Percentiles rank a stretch among this genome's conserved stretches.
Evolutionary conservation across 768 basidiomycete genomes (phyloP).

Genomic region (Collybia nuda): DNA sequence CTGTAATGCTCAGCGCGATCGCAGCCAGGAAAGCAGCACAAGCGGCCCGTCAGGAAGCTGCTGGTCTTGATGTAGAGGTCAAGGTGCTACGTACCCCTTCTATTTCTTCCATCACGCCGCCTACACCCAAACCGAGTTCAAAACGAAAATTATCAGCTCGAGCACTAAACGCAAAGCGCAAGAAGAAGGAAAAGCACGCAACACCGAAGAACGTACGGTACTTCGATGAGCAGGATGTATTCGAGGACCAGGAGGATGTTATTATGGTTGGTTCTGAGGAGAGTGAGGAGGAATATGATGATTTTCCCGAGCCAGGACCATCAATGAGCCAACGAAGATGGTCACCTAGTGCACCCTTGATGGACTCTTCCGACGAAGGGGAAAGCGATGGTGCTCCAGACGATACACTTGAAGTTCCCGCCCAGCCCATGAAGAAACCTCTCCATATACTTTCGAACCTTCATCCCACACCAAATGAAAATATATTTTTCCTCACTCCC

Average conservation of each 20-base stretch:
- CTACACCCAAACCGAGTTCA: conserved; percentile 24
- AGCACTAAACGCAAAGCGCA: conserved; percentile 15
- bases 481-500: conserved; percentile 42
- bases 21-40: conserved; percentile 68
- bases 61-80: conserved; percentile 11
- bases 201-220: conserved; percentile 21
- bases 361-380: conserved; percentile 52
- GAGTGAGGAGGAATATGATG: conserved; percentile 24
- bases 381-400: conserved; percentile 21
- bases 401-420: conserved; percentile 12
- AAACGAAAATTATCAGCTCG: conserved; percentile 46
- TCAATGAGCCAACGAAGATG: conserved; percentile 38
- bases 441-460: conserved; percentile 47
- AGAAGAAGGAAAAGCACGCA: conserved; percentile 18
- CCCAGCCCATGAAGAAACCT: conserved; percentile 6
- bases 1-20: conserved; percentile 65
- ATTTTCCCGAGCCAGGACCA: conserved; percentile 13
- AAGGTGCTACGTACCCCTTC: conserved; percentile 10
- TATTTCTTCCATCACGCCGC: neutral
- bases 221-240: conserved; percentile 29
- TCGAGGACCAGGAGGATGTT: conserved; percentile 35
- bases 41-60: conserved; percentile 22
- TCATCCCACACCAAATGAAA: conserved; percentile 40
- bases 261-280: conserved; percentile 38
- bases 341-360: conserved; percentile 57